These are phyloP conservation scores for Tetrapisispora arboricola DNA, from an alignment of 805 yeast species.

Conservation along the genomic window DNA sequence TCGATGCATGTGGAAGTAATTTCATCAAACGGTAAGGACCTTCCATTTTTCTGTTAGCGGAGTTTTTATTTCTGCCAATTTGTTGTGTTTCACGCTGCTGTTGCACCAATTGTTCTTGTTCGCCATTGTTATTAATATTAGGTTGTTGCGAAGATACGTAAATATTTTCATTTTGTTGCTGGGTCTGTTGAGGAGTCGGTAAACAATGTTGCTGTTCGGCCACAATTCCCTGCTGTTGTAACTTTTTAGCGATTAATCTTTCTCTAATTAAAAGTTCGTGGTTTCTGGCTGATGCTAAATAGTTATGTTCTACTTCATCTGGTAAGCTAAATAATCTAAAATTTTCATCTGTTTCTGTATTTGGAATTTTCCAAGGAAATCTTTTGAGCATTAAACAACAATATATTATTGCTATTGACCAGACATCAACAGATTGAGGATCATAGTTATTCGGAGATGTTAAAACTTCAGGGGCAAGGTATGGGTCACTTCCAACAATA, in stretches of 20 bases:
- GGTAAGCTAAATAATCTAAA: constrained; percentile 50
- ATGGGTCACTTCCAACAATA: constrained; percentile 78
- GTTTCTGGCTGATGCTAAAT: constrained; percentile 55
- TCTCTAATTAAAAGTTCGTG: constrained; percentile 55
- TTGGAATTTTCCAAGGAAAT: constrained; percentile 83
- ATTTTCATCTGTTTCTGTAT: constrained; percentile 54
- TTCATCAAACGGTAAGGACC: constrained; percentile 79
- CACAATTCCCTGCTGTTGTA: constrained; percentile 2
- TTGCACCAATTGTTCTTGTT: not conserved
- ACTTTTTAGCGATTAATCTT: constrained; percentile 12
- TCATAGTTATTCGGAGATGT: constrained; percentile 43
- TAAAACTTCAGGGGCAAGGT: constrained; percentile 73
- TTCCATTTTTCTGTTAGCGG: constrained; percentile 33
- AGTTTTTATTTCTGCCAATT: not conserved
- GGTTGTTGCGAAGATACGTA: not conserved
- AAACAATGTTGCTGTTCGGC: not conserved
- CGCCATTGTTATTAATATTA: not conserved
- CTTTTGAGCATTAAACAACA: constrained; percentile 79
- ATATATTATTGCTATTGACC: constrained; percentile 77
- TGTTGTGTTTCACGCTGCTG: not conserved
- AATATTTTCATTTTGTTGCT: not conserved
- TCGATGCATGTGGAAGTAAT: constrained; percentile 69
- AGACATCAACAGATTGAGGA: constrained; percentile 67
- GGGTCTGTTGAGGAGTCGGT: not conserved
- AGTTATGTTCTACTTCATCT: constrained; percentile 72